A percentile compares a stretch with the other conserved stretches of the same genome.
These are phyloP conservation scores for Eucalyptus leucophloia DNA, from an alignment of 345 rosid genomes.

Conservation along the genomic window DNA sequence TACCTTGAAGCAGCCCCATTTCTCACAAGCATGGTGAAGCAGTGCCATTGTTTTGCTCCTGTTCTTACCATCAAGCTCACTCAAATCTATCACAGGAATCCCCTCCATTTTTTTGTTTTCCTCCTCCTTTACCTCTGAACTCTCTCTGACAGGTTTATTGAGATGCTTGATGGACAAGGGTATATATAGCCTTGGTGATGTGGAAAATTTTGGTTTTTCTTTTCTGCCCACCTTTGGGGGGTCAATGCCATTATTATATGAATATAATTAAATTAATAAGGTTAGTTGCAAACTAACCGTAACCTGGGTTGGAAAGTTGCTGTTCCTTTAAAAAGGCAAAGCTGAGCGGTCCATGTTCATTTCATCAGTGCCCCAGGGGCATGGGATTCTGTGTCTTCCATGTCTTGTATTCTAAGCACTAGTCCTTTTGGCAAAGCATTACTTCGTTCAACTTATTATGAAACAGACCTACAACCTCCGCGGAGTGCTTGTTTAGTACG, in stretches of 20 bases:
- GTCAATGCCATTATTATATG: background rate
- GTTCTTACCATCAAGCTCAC: conserved; percentile 45
- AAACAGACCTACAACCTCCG: background rate
- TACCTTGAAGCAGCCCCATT: conserved; percentile 92
- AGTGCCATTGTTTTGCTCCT: conserved; percentile 45
- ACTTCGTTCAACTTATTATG: background rate
- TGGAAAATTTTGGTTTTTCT: background rate
- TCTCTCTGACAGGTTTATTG: background rate
- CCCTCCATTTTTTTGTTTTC: conserved; percentile 27
- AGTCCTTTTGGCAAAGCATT: background rate
- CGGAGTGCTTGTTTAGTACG: background rate
- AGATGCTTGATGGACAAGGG: background rate
- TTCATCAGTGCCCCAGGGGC: background rate
- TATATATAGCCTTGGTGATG: background rate
- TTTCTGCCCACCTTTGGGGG: background rate
- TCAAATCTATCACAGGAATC: conserved; percentile 59
- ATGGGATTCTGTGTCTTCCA: background rate
- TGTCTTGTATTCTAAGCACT: background rate
- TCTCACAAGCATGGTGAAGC: conserved; percentile 73
- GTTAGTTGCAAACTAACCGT: background rate
- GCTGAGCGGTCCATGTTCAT: conserved; percentile 18
- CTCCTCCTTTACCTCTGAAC: background rate
- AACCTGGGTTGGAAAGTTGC: background rate
- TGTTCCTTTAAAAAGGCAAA: background rate
- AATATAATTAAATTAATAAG: background rate